Base-by-base conservation (phyloP, 768 basidiomycete genomes). In the Suillus subalutaceus region DNA sequence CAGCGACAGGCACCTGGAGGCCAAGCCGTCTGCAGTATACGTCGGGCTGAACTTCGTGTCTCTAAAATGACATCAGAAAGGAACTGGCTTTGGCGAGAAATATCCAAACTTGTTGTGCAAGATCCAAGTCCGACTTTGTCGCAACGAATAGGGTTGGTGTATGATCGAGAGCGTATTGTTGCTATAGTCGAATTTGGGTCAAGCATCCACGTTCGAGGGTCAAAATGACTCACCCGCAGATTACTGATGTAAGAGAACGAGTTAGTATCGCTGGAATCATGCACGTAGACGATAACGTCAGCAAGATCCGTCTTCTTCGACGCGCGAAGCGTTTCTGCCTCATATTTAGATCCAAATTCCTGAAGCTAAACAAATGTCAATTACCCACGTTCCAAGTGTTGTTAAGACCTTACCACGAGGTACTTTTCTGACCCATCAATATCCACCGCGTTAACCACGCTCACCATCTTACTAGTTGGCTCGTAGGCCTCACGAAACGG, bases 211-310 rank as follows among this genome's bases (percentile, higher is more conserved):
- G 30, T 43, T 41, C 20, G n/a, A 61, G 13, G 23, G 60, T 52
- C 16, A 46, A 63, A 50, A 71, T 38, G 52, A 79, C 87, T 65
- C 75, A 97, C 96, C 76, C 97, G 87, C 72, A 98, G 81, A 80
- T 97, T 97, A 72, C 94, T 96, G 76, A 99, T 95, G 79, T 99
- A 97, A 57, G 94, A 96, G 77, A 99, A 99, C 12, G 95, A 97
- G 79, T 99, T 99, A 48, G 97, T 98, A 75, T 99, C 97, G 74
- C 94, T 96, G 57, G 96, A 98, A 79, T 99, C 97, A 73, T 98
- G 90, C 40, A 98, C 95, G 75, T 97, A 98, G 68, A 96, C 86
- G 67, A 98, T 92, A 50, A 98, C 93, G 78, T 99, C 97, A 23
- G 93, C 94, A 55, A 93, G 79, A 75, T 97, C 96, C 40, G 90